Evolutionary conservation across 164 flowering plant species (phyloP), one percentile per base, ranked within the genome.

Genomic region (Hamamelis virginiana): DNA sequence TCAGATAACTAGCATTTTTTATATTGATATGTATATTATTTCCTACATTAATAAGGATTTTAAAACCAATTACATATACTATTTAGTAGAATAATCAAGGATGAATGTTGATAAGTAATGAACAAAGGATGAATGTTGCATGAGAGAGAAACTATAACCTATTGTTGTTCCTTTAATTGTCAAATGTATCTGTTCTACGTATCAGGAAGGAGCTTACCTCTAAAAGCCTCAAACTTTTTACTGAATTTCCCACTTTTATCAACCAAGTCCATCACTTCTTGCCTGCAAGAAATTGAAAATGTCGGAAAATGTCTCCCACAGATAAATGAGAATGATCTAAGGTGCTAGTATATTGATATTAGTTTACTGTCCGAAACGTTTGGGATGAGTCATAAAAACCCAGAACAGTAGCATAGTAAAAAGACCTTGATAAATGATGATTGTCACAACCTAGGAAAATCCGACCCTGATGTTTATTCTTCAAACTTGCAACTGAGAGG

Each of bases 361-460:
- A 33, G 6, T 2, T 2, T 2, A 33, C 6, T 2, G 6, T 33
- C 41, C 2, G 41, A 6, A 33, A 33, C 41, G 4, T 6, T 33
- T 33, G 41, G 41, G 6, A 6, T 2, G 41, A 6, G 41, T 52
- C 56, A 58, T 23, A 48, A 44, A 3, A 28, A 23, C 1, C 10
- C 15, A n/a, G 14, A 33, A n/a, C 22, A 69, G 67, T 15, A 26
- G 19, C 27, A 46, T 9, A 38, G 27, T 61, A 11, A 41, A 16
- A 45, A 68, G 22, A 89, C 99, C 98, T 92, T 65, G 99, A 88
- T 70, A 95, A 25, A 64, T 97, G 99, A 84, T 91, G 94, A 78
- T 86, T 90, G 69, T 91, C 99, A 72, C 97, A 95, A 44, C 99
- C 99, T 81, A 95, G 75, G 80, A 95, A 91, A 69, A 90, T 80